phyloP scores from a whole-genome alignment of 139 green algal genomes.

The Chloropicon primus region DNA sequence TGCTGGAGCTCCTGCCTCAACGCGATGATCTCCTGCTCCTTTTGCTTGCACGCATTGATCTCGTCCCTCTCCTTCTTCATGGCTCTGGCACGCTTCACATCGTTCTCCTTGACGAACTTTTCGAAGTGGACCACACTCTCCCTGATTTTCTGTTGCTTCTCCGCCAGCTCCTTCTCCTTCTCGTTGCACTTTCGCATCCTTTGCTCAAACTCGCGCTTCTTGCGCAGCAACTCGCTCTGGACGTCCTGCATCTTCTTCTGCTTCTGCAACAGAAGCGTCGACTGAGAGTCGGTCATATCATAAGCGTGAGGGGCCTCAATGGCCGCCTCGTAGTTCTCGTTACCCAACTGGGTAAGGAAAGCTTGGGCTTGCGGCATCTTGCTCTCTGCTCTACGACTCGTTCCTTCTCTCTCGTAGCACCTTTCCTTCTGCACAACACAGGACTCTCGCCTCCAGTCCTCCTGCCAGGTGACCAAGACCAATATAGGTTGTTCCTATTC shows the following conservation, averaged over 20 bases:
- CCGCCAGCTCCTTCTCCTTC: slow-evolving; percentile 12
- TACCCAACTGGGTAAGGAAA: neutral
- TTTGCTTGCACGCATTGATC: neutral
- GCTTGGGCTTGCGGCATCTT: neutral
- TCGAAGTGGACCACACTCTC: slow-evolving; percentile 12
- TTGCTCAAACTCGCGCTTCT: slow-evolving; percentile 11
- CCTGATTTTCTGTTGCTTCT: slow-evolving; percentile 11
- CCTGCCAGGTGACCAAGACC: too few species aligned
- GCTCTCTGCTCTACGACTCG: too few species aligned
- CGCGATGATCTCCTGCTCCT: neutral
- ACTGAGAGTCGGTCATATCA: neutral
- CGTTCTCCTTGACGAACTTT: slow-evolving; percentile 11
- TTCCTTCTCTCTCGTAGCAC: neutral
- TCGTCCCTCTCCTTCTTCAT: neutral
- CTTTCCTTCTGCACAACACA: too few species aligned
- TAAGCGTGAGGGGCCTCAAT: neutral
- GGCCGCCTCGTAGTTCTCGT: neutral
- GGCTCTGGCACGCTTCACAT: neutral
- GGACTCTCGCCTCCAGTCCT: too few species aligned
- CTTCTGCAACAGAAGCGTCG: slow-evolving; percentile 7
- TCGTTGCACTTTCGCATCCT: slow-evolving; percentile 12
- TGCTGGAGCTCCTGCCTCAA: neutral
- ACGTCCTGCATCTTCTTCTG: slow-evolving; percentile 14
- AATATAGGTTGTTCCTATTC: too few species aligned
- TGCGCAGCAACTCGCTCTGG: slow-evolving; percentile 9